Evolutionary conservation across 208 protist genomes (phyloP).

Genomic region (Leishmania tarentolae): DNA sequence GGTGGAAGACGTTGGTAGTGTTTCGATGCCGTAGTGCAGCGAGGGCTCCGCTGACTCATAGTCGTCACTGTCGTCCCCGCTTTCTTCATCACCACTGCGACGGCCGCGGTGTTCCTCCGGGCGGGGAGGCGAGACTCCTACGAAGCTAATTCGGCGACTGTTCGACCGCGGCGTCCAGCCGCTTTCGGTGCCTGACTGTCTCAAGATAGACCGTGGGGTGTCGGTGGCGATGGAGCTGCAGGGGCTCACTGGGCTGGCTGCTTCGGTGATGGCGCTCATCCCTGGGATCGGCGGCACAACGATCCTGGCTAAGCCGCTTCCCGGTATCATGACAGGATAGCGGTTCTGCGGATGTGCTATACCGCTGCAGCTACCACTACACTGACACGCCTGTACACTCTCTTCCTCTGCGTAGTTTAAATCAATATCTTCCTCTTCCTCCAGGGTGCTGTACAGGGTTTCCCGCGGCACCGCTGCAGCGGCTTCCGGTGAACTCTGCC

Average conservation of each 20-base stretch:
- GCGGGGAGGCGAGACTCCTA: slow-evolving; percentile 16
- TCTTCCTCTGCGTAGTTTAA: neutral
- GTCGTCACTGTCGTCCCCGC: slow-evolving; percentile 30
- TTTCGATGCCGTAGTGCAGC: slow-evolving; percentile 29
- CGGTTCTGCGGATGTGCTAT: neutral
- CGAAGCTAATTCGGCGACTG: slow-evolving; percentile 37
- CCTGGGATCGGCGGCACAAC: neutral
- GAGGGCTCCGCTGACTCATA: slow-evolving; percentile 39
- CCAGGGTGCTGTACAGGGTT: neutral
- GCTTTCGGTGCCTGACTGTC: slow-evolving; percentile 19
- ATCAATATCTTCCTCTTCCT: slow-evolving; percentile 4
- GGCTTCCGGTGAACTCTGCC: neutral
- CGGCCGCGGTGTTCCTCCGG: neutral
- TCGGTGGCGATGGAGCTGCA: slow-evolving; percentile 29
- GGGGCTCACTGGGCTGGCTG: slow-evolving; percentile 27
- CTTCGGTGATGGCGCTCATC: neutral
- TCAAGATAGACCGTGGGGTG: slow-evolving; percentile 43
- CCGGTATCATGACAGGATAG: slow-evolving; percentile 5
- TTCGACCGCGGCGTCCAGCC: slow-evolving; percentile 7
- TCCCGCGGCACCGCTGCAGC: slow-evolving; percentile 2
- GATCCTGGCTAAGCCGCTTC: neutral
- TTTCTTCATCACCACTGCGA: slow-evolving; percentile 11
- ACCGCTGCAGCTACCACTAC: neutral
- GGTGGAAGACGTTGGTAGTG: neutral
- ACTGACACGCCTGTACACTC: neutral